Evolutionary conservation across 2,329 filamentous ascomycete species (phyloP).

Genomic region (Cladophialophora carrionii): DNA sequence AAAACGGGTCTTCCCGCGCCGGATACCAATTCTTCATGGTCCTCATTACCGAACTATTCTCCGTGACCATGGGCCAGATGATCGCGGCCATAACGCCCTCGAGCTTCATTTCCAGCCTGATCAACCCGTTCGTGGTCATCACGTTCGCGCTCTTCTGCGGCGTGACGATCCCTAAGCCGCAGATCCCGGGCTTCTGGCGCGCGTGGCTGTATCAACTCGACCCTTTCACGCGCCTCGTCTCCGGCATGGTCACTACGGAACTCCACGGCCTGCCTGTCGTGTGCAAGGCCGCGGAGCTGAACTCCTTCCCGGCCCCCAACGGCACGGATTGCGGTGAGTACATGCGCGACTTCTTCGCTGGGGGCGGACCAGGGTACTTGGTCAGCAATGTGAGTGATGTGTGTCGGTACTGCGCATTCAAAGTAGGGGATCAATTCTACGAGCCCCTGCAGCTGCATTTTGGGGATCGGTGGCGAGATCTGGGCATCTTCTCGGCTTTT

Average conservation of each 20-base stretch:
- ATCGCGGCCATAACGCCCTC: slow-evolving; percentile 77
- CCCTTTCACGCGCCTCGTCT: slow-evolving; percentile 79
- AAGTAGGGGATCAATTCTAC: slow-evolving; percentile 80
- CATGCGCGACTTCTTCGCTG: slow-evolving; percentile 70
- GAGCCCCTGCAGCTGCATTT: slow-evolving; percentile 67
- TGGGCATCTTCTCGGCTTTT: slow-evolving; percentile 78
- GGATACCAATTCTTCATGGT: slow-evolving; percentile 88
- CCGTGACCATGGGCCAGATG: slow-evolving; percentile 76
- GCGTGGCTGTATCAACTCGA: slow-evolving; percentile 81
- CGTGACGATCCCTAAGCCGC: slow-evolving; percentile 75
- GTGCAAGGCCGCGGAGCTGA: slow-evolving; percentile 66
- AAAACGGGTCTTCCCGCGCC: slow-evolving; percentile 64
- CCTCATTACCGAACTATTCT: slow-evolving; percentile 80
- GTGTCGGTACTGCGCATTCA: slow-evolving; percentile 83
- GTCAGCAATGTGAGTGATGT: slow-evolving; percentile 64
- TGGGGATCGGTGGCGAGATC: slow-evolving; percentile 73
- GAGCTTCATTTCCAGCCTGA: slow-evolving; percentile 75
- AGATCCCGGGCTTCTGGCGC: slow-evolving; percentile 79
- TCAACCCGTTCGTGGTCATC: slow-evolving; percentile 82
- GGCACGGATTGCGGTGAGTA: slow-evolving; percentile 74
- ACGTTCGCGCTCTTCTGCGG: slow-evolving; percentile 85
- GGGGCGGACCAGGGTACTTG: slow-evolving; percentile 73
- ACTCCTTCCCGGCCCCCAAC: slow-evolving; percentile 67
- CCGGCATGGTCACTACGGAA: slow-evolving; percentile 77
- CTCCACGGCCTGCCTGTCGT: slow-evolving; percentile 67